Conservation (phyloP, 352 stramenopile species). For the Phytophthora boehmeriae region DNA sequence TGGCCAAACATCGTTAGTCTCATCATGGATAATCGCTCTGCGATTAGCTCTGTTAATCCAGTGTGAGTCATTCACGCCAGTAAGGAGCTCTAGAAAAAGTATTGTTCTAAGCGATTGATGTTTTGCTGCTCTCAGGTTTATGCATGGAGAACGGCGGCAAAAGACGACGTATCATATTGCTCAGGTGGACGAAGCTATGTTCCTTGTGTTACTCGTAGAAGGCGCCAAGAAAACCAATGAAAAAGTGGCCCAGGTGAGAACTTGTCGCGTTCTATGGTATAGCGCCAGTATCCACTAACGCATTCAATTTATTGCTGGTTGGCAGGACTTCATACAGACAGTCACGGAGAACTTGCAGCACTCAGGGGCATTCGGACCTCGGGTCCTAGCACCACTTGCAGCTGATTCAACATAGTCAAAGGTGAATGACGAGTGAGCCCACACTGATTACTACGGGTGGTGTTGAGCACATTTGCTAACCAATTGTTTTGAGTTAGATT, state of each 20-base stretch:
- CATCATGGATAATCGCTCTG: constrained; percentile 81
- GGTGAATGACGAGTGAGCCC: too few species aligned
- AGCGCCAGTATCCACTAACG: background rate
- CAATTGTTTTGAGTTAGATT: too few species aligned
- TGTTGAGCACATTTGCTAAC: too few species aligned
- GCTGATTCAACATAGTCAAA: constrained; percentile 11
- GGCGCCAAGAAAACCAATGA: constrained; percentile 70
- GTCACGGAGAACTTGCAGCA: constrained; percentile 79
- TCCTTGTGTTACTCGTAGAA: constrained; percentile 74
- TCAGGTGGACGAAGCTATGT: constrained; percentile 74
- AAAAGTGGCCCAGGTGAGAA: constrained; percentile 68
- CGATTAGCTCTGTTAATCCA: constrained; percentile 54
- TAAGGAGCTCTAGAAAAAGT: background rate
- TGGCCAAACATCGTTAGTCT: constrained; percentile 90
- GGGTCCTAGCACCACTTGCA: constrained; percentile 15
- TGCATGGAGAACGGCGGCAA: constrained; percentile 69
- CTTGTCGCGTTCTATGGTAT: background rate
- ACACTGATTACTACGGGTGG: too few species aligned
- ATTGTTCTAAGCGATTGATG: constrained; percentile 1
- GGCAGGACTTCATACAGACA: constrained; percentile 85
- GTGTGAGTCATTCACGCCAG: constrained; percentile 44
- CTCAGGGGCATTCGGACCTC: constrained; percentile 58
- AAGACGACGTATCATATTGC: constrained; percentile 81
- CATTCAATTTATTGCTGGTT: constrained; percentile 9
- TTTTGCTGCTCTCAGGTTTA: constrained; percentile 41